Evolutionary conservation across 306 rosid genomes (phyloP).

Genomic region (Medicago arabica): DNA sequence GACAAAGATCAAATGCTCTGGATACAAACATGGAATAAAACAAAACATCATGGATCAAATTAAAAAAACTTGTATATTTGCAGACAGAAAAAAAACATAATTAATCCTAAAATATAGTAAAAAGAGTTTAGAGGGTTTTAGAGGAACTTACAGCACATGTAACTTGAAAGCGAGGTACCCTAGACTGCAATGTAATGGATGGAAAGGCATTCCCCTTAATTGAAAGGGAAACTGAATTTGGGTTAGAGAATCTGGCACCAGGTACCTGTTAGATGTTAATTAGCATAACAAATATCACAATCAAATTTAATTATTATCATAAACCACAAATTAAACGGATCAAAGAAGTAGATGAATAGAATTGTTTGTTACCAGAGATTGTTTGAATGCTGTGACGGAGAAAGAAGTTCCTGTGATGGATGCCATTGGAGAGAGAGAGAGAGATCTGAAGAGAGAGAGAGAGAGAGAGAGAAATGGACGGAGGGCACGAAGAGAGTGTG

Average conservation of each 20-base stretch:
- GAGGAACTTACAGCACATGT: conserved; percentile 59
- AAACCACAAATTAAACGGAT: not conserved
- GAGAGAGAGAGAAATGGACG: conserved; percentile 30
- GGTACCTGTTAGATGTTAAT: conserved; percentile 45
- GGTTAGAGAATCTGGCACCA: conserved; percentile 45
- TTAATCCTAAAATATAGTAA: not conserved
- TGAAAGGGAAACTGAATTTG: conserved; percentile 61
- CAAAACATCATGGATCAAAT: not conserved
- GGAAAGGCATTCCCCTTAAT: conserved; percentile 54
- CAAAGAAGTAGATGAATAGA: too few relatives aligned
- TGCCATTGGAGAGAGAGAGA: conserved; percentile 51
- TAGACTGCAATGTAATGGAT: conserved; percentile 44
- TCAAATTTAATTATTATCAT: not conserved
- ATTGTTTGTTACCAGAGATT: conserved; percentile 40
- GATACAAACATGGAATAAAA: not conserved
- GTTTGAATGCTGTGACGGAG: conserved; percentile 47
- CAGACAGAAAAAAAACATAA: too few relatives aligned
- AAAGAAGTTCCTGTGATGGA: conserved; percentile 47
- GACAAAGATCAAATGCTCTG: too few relatives aligned
- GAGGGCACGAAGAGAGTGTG: conserved; percentile 52
- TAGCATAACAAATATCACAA: not conserved
- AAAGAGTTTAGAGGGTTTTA: not conserved
- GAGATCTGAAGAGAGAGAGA: conserved; percentile 43
- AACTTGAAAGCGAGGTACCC: conserved; percentile 54
- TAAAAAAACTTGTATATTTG: too few relatives aligned